Percentiles rank a stretch among this genome's conserved stretches.
Evolutionary conservation across 2,329 filamentous ascomycete genomes (phyloP).

Genomic region (Zelopaecilomyces penicillatus): DNA sequence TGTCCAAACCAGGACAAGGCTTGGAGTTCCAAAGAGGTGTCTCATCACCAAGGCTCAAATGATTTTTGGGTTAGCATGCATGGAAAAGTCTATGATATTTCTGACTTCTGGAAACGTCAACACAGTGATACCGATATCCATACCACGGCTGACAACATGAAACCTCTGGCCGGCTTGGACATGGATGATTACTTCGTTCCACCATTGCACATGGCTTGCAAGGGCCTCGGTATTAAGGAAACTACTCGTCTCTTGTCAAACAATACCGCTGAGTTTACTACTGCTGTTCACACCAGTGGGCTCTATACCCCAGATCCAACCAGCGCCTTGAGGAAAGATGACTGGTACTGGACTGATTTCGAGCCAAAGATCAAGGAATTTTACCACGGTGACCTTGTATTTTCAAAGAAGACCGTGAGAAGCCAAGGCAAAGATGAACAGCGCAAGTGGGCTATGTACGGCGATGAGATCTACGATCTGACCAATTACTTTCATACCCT

Average conservation of each 20-base stretch:
- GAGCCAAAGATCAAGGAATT: conserved; percentile 73
- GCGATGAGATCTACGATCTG: conserved; percentile 74
- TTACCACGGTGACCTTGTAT: conserved; percentile 82
- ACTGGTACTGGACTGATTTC: conserved; percentile 75
- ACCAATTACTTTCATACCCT: conserved; percentile 85
- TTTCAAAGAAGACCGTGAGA: conserved; percentile 49
- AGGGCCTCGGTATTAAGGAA: conserved; percentile 56
- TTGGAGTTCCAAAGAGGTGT: conserved; percentile 66
- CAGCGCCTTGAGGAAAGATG: conserved; percentile 49
- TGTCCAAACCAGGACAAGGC: conserved; percentile 90
- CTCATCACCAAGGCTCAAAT: conserved; percentile 57
- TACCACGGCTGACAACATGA: conserved; percentile 58
- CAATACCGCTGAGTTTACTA: conserved; percentile 45
- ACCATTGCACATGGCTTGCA: conserved; percentile 67
- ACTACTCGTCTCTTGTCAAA: conserved; percentile 54
- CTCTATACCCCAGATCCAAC: conserved; percentile 43
- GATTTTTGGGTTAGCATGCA: conserved; percentile 85
- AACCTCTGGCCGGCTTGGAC: conserved; percentile 66
- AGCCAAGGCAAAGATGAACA: conserved; percentile 57
- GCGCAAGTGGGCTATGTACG: conserved; percentile 72
- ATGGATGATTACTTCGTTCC: conserved; percentile 80
- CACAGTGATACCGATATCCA: conserved; percentile 67
- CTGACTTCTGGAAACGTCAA: conserved; percentile 75
- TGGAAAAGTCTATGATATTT: conserved; percentile 85
- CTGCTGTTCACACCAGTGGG: conserved; percentile 65